Base-by-base conservation (phyloP, 192 early-diverging fungal genomes). In the Coemansia sp. region DNA sequence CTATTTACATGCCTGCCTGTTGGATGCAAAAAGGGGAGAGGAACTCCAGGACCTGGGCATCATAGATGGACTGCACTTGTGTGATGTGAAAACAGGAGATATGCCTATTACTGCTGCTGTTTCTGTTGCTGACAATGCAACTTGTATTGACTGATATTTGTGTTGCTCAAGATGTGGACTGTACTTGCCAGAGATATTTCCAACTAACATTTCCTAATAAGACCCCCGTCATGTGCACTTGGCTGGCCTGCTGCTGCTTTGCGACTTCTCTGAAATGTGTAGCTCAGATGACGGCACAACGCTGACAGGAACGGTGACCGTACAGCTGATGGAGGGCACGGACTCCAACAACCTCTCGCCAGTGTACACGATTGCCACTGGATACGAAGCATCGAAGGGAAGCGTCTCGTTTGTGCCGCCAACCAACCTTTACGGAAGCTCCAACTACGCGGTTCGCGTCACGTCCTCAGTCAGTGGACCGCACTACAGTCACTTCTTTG, bases 401-500 rank as follows among this genome's bases (percentile, higher is more conserved):
- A 66, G 64, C 61, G 52, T 77, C 37, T 21, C 58, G 22, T 77
- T 66, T 58, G 65, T 63, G 32, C 71, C 75, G 8, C 75, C 80
- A 5, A 26, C 32, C 62, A 71, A 37, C 26, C 68, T 82, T 19
- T 19, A 47, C 1, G 62, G 60, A 13, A 72, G 80, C 68, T 47
- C 21, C 42, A 41, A 68, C 71, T 82, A 82, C 57, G 75, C 75
- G 18, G 63, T 82, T 11, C 75, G 75, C 26, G 72, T 77, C 39
- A 77, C 75, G 13, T 67, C 72, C 54, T 69, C 66, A 11, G 69
- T 70, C 49, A 71, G 69, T 39, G 75, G 71, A 15, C 71, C 72
- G 6, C 80, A 66, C 75, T 82, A 82, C 75, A 82, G 80, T 75
- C 80, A 82, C 63, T 55, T 39, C 45, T 82, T 82, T 67, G 26